Evolutionary conservation across 306 rosid species (phyloP), one percentile per base, ranked within the genome.

Genomic region (Lithocarpus polystachyus): DNA sequence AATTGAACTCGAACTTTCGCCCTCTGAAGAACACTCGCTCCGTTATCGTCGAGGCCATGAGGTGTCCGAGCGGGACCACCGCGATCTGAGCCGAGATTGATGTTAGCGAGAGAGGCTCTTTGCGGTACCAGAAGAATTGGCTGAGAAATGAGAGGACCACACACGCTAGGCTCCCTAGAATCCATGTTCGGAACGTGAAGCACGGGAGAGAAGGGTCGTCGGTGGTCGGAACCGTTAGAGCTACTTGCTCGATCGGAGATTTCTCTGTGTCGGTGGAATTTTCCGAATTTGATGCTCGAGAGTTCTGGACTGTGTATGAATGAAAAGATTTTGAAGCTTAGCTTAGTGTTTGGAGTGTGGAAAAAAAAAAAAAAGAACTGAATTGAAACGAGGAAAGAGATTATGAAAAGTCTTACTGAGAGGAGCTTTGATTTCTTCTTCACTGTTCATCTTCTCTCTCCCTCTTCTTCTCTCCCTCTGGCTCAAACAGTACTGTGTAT

Each of bases 51-150:
- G 91, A 9, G 0, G 99, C 99, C 99, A 94, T 94, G 15, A 94
- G 87, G 53, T 82, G 97, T 19, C 99, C 97, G 1, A 94, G 76
- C 0, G 99, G 99, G 35, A 92, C 91, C 64, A 94, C 97, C 2
- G 99, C 97, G 7, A 94, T 94, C 79, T 94, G 99, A 4, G 99
- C 99, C 0, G 99, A 91, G 57, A 94, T 94, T 18, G 97, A 90
- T 0, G 99, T 92, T 67, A 94, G 89, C 56, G 89, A 76, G 5
- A 94, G 90, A 1, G 99, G 97, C 81, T 94, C 97, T 0, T 75
- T 92, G 0, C 99, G 84, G 88, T 89, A 94, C 97, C 97, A 92
- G 70, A 94, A 94, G 84, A 94, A 94, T 56, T 94, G 99, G 85
- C 92, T 94, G 23, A 94, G 91, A 64, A 94, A 94, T 0, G 99